Evolutionary conservation across 257 asterid species (phyloP).

Genomic region (Solanum virginianum): DNA sequence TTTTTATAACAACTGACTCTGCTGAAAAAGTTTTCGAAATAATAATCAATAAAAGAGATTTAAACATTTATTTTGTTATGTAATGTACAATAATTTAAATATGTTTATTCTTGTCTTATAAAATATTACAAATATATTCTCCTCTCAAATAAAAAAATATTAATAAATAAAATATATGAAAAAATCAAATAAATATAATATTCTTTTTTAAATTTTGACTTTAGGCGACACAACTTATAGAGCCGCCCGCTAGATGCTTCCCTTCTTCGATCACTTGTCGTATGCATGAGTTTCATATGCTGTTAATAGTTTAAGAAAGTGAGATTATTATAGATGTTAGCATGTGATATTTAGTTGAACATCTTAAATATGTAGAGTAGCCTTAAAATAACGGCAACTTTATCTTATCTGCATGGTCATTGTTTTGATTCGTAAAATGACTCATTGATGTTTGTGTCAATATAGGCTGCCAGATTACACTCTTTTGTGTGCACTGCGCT

Average conservation of each 20-base stretch:
- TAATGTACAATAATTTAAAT: too few relatives aligned
- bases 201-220: too few relatives aligned
- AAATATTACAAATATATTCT: too few relatives aligned
- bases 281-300: neutral
- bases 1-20: too few relatives aligned
- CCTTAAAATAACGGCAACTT: neutral
- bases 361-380: neutral
- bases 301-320: neutral
- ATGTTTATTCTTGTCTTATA: too few relatives aligned
- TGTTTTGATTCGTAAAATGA: neutral
- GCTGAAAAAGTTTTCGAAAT: too few relatives aligned
- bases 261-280: neutral
- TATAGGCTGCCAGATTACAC: neutral
- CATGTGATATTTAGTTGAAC: neutral
- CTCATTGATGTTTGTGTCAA: neutral
- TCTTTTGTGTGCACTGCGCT: neutral
- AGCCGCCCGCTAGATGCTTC: neutral
- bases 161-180: too few relatives aligned
- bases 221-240: accelerated
- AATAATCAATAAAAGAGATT: too few relatives aligned
- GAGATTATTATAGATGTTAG: neutral
- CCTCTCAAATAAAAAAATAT: too few relatives aligned
- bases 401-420: neutral
- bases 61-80: too few relatives aligned
- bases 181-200: too few relatives aligned